Base-by-base conservation (phyloP, 345 rosid species). In the Dimocarpus longan region DNA sequence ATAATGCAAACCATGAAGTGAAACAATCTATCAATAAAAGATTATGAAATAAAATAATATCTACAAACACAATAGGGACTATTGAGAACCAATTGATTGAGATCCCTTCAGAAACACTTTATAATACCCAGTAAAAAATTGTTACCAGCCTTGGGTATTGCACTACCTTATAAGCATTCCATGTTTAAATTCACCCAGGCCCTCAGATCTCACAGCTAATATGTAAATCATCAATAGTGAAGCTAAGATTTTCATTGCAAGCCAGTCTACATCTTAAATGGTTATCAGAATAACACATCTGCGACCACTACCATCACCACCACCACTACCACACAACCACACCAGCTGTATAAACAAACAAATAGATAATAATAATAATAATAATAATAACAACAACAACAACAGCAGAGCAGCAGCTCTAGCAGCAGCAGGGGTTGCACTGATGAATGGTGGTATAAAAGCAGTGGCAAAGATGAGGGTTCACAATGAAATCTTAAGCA, bases 201-300 rank as follows among this genome's bases (percentile, higher is more conserved):
- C 73, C 83, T 66, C 83, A 76, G 80, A 71, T 71, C 68, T 59
- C 68, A 26, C 37, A 60, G 22, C 59, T 13, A 26, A 26, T 26
- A 26, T 26, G 28, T 1, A 26, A 26, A 0, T 26, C 28, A 26
- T 26, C 28, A 26, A 26, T 26, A 28, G 37, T 32, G 66, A 43
- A 71, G 72, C 39, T 39, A 70, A 24, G 50, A 10, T 71, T 66
- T 81, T 59, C 83, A 26, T 3, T 48, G 63, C 26, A 48, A 81
- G 40, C 83, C 77, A 50, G 3, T 42, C 68, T 64, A 71, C 37
- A 40, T 80, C 66, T 66, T 60, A 52, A 63, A 11, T 44, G 44
- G 68, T 70, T 32, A 42, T 60, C 77, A 22, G n/a, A 56, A 59
- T 8, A 70, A 26, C 28, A 69, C 76, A 42, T 64, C 18, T 21